These are phyloP conservation scores for Pilasporangium apinafurcum DNA, from an alignment of 352 stramenopile species.

Conservation along the genomic window DNA sequence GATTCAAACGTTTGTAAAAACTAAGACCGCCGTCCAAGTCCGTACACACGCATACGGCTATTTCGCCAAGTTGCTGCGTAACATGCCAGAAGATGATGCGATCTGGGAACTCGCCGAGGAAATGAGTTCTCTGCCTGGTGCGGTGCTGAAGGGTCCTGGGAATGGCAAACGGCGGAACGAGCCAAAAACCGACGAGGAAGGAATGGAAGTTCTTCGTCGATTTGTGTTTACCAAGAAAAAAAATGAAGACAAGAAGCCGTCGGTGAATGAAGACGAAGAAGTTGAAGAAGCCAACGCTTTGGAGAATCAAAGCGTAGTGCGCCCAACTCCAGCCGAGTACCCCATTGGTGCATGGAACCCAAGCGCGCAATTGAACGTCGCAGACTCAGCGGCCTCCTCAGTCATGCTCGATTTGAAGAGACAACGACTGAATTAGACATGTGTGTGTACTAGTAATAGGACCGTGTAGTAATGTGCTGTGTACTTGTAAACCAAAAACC, in stretches of 20 bases:
- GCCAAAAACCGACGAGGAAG: slow-evolving; percentile 78
- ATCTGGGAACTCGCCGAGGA: slow-evolving; percentile 78
- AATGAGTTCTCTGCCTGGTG: slow-evolving; percentile 69
- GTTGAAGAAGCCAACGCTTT: background rate
- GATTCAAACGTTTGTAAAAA: slow-evolving; percentile 82
- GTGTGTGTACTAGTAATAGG: slow-evolving; percentile 6
- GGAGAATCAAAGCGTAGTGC: background rate
- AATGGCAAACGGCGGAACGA: slow-evolving; percentile 75
- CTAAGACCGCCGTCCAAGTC: slow-evolving; percentile 81
- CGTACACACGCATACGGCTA: slow-evolving; percentile 85
- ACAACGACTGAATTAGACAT: slow-evolving; percentile 24
- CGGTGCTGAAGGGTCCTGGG: slow-evolving; percentile 65
- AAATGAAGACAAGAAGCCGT: slow-evolving; percentile 32
- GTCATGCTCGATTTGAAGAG: slow-evolving; percentile 30
- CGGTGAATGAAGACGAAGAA: background rate
- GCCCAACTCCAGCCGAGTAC: background rate
- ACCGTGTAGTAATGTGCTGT: background rate
- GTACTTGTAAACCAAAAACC: slow-evolving; percentile 4
- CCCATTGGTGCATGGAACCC: background rate
- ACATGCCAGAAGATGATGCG: slow-evolving; percentile 80
- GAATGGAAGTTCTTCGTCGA: slow-evolving; percentile 77
- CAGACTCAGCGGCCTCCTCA: slow-evolving; percentile 23
- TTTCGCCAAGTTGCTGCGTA: slow-evolving; percentile 80
- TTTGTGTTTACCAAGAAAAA: slow-evolving; percentile 85
- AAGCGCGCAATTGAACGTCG: slow-evolving; percentile 16